Evolutionary conservation across 805 yeast species (phyloP).

Genomic region (Teunomyces aglyptinius): DNA sequence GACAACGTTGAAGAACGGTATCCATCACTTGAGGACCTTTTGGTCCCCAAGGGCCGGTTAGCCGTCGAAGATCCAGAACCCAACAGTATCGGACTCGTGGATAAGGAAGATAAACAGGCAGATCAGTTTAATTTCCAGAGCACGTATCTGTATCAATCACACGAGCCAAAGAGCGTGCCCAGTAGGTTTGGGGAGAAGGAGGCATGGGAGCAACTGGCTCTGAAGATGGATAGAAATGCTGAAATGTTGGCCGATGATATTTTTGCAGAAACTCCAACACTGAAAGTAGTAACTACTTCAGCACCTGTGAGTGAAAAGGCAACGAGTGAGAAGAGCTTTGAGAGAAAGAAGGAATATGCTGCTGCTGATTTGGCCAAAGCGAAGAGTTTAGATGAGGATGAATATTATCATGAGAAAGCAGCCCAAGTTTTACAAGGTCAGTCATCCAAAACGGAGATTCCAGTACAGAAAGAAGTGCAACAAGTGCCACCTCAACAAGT

Average conservation of each 20-base stretch:
- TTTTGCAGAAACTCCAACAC: constrained; percentile 21
- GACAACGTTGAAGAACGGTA: constrained; percentile 51
- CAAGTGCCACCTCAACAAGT: neutral
- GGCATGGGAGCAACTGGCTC: constrained; percentile 34
- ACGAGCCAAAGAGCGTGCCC: constrained; percentile 4
- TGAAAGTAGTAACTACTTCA: neutral
- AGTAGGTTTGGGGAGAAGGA: constrained; percentile 26
- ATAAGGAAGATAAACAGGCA: constrained; percentile 8
- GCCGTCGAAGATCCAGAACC: neutral
- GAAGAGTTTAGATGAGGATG: neutral
- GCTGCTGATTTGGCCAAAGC: neutral
- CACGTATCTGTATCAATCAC: constrained; percentile 13
- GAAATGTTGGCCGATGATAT: constrained; percentile 41
- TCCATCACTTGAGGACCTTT: constrained; percentile 44
- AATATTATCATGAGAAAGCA: neutral
- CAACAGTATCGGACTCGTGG: neutral
- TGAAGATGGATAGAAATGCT: constrained; percentile 28
- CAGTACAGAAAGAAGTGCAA: neutral
- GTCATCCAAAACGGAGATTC: neutral
- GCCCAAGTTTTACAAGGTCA: neutral
- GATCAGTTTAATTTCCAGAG: constrained; percentile 22
- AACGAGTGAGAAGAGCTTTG: constrained; percentile 2
- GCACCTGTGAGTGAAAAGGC: neutral
- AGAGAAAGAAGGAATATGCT: neutral
- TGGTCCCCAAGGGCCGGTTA: constrained; percentile 4